Evolutionary conservation across 176 grass and related monocot genomes (phyloP).

Genomic region (Oropetium thomaeum): DNA sequence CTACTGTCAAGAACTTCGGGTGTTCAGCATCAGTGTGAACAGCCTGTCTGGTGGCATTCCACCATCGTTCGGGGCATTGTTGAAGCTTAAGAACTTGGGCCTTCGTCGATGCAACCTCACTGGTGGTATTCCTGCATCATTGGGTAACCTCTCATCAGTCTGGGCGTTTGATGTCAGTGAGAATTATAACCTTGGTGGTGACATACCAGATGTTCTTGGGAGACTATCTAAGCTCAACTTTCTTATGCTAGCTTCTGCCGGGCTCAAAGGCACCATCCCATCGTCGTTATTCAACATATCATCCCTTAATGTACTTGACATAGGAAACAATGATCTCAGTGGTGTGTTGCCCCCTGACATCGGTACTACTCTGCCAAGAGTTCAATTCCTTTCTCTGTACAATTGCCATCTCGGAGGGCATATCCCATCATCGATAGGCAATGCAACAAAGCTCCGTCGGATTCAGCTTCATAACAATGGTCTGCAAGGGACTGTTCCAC

Average conservation of each 20-base stretch:
- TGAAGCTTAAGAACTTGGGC: conserved; percentile 12
- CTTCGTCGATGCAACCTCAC: conserved; percentile 24
- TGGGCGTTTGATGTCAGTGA: conserved; percentile 16
- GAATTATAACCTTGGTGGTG: conserved; percentile 22
- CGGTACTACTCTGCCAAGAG: not conserved
- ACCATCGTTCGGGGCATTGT: not conserved
- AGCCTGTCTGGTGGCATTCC: conserved; percentile 16
- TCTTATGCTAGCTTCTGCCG: conserved; percentile 21
- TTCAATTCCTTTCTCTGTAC: conserved; percentile 6
- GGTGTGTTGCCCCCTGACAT: conserved; percentile 7
- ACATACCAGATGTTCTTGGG: not conserved
- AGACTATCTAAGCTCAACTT: conserved; percentile 18
- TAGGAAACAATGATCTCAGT: conserved; percentile 25
- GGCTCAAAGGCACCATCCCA: conserved; percentile 12
- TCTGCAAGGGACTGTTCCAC: not conserved
- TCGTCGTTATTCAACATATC: conserved; percentile 4
- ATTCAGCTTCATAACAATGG: not conserved
- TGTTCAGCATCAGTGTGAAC: conserved; percentile 24
- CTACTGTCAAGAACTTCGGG: not conserved
- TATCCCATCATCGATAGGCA: conserved; percentile 9
- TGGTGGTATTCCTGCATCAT: not conserved
- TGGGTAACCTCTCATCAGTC: conserved; percentile 25
- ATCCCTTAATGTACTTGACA: conserved; percentile 19
- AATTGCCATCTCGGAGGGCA: not conserved
- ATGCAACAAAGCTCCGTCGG: not conserved